A percentile compares a stretch with the other conserved stretches of the same genome.
Evolutionary conservation across 1,284 basidiomycete genomes (phyloP).

Genomic region (Melampsora abietis-canadensis): DNA sequence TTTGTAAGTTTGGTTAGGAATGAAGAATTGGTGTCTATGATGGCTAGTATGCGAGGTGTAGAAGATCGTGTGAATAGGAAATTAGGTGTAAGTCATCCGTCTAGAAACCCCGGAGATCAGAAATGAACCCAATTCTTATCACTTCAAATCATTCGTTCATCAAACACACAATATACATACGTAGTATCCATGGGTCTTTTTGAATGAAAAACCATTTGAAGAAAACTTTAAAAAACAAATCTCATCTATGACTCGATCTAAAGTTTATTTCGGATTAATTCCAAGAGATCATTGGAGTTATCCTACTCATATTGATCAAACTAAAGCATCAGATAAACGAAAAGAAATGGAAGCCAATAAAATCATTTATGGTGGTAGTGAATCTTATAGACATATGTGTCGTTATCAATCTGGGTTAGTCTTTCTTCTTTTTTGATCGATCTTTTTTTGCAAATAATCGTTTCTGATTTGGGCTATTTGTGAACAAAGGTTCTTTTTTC

Average conservation of each 20-base stretch:
- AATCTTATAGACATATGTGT: constrained; percentile 52
- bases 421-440: neutral
- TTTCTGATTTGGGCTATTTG: neutral
- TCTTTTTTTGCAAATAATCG: neutral
- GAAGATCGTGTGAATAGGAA: constrained; percentile 21
- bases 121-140: no score
- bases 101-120: no score
- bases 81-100: constrained; percentile 1
- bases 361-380: constrained; percentile 51
- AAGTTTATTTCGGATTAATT: constrained; percentile 50
- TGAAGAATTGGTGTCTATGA: constrained; percentile 9
- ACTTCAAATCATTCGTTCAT: no score
- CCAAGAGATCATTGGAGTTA: constrained; percentile 51
- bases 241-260: constrained; percentile 49
- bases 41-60: constrained; percentile 23
- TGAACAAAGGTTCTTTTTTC: constrained; percentile 42
- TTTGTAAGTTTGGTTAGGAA: constrained; percentile 18
- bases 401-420: constrained; percentile 16
- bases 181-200: constrained; percentile 24
- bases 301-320: constrained; percentile 49
- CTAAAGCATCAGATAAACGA: constrained; percentile 47
- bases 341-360: constrained; percentile 44
- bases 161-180: no score
- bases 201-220: constrained; percentile 48
- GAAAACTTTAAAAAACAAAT: constrained; percentile 51